Percentiles rank a stretch among this genome's conserved stretches.
Conservation (phyloP, 495 filamentous ascomycete species). For the Penicillium lagena region DNA sequence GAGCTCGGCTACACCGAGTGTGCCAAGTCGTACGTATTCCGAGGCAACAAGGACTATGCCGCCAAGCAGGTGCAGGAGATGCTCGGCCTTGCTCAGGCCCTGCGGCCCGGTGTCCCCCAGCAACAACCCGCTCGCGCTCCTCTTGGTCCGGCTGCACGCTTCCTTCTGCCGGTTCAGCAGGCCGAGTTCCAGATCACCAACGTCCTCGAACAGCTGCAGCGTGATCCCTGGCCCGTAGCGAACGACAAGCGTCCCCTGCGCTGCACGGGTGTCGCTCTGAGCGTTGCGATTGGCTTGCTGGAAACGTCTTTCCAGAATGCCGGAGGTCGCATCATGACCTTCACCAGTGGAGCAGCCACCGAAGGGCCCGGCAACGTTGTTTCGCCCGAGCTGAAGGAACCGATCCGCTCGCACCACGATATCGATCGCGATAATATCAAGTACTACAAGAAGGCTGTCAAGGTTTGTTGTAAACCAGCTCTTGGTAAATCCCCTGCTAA, state of each 20-base stretch:
- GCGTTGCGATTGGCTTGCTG: slow-evolving; percentile 86
- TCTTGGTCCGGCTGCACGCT: slow-evolving; percentile 78
- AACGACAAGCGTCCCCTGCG: slow-evolving; percentile 88
- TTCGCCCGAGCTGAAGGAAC: slow-evolving; percentile 92
- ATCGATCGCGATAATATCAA: slow-evolving; percentile 99
- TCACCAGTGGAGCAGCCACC: slow-evolving; percentile 90
- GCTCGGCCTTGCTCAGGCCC: slow-evolving; percentile 67
- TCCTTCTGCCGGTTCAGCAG: slow-evolving; percentile 90
- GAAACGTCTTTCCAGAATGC: slow-evolving; percentile 95
- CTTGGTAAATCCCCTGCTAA: slow-evolving; percentile 10
- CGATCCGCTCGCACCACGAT: slow-evolving; percentile 97
- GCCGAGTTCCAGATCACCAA: slow-evolving; percentile 98
- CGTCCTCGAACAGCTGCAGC: slow-evolving; percentile 92
- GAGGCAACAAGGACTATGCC: slow-evolving; percentile 94
- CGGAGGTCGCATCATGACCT: slow-evolving; percentile 94
- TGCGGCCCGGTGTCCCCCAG: slow-evolving; percentile 61
- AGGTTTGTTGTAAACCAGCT: slow-evolving; percentile 48
- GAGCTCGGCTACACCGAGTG: slow-evolving; percentile 98
- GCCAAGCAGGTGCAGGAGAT: slow-evolving; percentile 99
- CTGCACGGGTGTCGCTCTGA: slow-evolving; percentile 93
- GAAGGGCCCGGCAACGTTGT: slow-evolving; percentile 97
- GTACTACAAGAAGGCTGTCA: slow-evolving; percentile 98
- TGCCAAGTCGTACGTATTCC: slow-evolving; percentile 99
- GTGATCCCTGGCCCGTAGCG: slow-evolving; percentile 95
- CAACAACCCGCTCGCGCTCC: slow-evolving; percentile 74